Conservation (phyloP, 1,284 basidiomycete genomes). For the Pisolithus thermaeus region DNA sequence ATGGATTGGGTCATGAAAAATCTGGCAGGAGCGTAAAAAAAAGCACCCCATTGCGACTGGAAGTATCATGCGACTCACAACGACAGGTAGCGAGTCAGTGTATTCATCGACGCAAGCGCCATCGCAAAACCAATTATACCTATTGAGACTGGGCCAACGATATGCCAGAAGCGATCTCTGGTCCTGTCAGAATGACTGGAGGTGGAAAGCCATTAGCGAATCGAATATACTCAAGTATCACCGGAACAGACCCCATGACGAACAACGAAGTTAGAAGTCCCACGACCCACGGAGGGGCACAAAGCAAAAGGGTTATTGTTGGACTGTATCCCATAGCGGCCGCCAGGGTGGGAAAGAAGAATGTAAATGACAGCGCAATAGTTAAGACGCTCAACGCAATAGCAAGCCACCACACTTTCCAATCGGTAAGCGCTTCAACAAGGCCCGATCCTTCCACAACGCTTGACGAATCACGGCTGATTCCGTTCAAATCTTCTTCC, state of each 20-base stretch:
- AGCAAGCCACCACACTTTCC: slow-evolving; percentile 51
- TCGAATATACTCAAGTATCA: not conserved
- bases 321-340: slow-evolving; percentile 50
- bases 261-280: slow-evolving; percentile 40
- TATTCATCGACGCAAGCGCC: slow-evolving; percentile 48
- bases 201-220: not conserved
- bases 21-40: slow-evolving; percentile 20
- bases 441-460: slow-evolving; percentile 6
- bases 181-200: slow-evolving; percentile 47
- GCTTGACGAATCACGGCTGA: slow-evolving; percentile 34
- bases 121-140: slow-evolving; percentile 54
- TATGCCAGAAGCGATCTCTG: slow-evolving; percentile 47
- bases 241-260: slow-evolving; percentile 29
- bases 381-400: slow-evolving; percentile 41
- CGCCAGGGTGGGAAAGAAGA: slow-evolving; percentile 49
- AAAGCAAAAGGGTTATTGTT: slow-evolving; percentile 49
- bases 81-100: slow-evolving; percentile 46
- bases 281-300: slow-evolving; percentile 58
- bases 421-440: slow-evolving; percentile 44
- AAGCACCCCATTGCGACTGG: not conserved
- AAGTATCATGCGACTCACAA: slow-evolving; percentile 27
- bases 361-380: slow-evolving; percentile 52
- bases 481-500: slow-evolving; percentile 48
- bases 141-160: slow-evolving; percentile 35
- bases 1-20: slow-evolving; percentile 53